Percentiles rank a stretch among this genome's conserved stretches.
Conservation (phyloP, 805 yeast genomes). For the Clavispora carvajalis region DNA sequence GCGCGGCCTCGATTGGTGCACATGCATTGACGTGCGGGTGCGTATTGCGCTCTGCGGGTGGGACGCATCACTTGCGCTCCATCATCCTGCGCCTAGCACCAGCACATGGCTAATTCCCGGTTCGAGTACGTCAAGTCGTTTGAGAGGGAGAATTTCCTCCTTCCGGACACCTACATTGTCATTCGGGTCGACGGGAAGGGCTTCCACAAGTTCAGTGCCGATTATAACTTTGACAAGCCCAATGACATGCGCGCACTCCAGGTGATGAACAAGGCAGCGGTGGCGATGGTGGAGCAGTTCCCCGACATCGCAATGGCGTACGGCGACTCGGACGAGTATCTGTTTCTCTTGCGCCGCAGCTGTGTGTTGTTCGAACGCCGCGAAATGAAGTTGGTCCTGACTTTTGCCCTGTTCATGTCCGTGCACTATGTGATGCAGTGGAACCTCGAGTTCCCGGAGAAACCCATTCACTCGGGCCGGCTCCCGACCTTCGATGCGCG, state of each 20-base stretch:
- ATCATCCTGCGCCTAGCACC: background rate
- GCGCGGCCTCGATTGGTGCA: background rate
- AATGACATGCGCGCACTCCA: slow-evolving; percentile 74
- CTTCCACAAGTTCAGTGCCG: slow-evolving; percentile 76
- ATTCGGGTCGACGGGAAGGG: slow-evolving; percentile 91
- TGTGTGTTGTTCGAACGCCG: slow-evolving; percentile 79
- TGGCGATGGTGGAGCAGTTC: slow-evolving; percentile 53
- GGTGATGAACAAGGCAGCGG: slow-evolving; percentile 80
- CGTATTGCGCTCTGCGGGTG: background rate
- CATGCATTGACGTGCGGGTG: background rate
- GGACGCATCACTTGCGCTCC: background rate
- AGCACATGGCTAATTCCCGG: slow-evolving; percentile 72
- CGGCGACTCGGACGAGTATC: slow-evolving; percentile 95
- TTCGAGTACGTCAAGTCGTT: slow-evolving; percentile 83
- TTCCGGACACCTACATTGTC: slow-evolving; percentile 79
- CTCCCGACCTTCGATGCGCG: slow-evolving; percentile 90
- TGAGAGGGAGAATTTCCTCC: slow-evolving; percentile 65
- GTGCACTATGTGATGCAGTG: slow-evolving; percentile 70
- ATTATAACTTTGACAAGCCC: slow-evolving; percentile 78
- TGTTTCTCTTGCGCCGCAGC: slow-evolving; percentile 62
- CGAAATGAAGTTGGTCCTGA: slow-evolving; percentile 71
- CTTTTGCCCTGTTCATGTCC: slow-evolving; percentile 78
- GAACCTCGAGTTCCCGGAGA: slow-evolving; percentile 51
- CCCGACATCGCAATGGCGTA: slow-evolving; percentile 77
- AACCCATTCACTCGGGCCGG: slow-evolving; percentile 42